A percentile compares a stretch with the other conserved stretches of the same genome.
These are phyloP conservation scores for Panicum hallii DNA, from an alignment of 202 grass and related monocot species.

Conservation along the genomic window DNA sequence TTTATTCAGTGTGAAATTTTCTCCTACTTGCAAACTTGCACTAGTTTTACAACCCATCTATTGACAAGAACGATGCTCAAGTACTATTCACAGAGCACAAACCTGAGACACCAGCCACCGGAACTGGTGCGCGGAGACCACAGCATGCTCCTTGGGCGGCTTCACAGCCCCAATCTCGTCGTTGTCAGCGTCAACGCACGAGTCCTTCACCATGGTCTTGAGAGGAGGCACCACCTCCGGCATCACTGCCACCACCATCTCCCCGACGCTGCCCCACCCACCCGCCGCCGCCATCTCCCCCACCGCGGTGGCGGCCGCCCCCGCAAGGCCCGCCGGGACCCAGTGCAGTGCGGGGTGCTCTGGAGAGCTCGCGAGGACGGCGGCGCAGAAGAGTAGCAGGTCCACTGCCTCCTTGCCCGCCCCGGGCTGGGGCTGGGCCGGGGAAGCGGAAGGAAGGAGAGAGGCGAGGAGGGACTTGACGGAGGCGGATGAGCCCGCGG, in stretches of 20 bases:
- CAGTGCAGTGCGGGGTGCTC: slow-evolving; percentile 71
- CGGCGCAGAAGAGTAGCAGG: slow-evolving; percentile 75
- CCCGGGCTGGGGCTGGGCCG: not conserved
- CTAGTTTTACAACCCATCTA: not conserved
- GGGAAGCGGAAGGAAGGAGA: slow-evolving; percentile 53
- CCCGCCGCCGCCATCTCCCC: slow-evolving; percentile 51
- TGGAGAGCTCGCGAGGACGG: slow-evolving; percentile 43
- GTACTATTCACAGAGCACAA: not conserved
- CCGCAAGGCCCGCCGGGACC: slow-evolving; percentile 58
- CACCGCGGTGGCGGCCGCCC: slow-evolving; percentile 35
- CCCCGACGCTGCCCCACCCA: slow-evolving; percentile 48
- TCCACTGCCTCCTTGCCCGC: slow-evolving; percentile 44
- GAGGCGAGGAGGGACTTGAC: slow-evolving; percentile 69
- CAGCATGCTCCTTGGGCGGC: slow-evolving; percentile 69
- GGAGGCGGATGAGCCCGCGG: slow-evolving; percentile 62
- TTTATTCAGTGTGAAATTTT: slow-evolving; percentile 1
- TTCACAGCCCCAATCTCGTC: slow-evolving; percentile 54
- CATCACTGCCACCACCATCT: slow-evolving; percentile 68
- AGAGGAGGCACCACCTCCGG: slow-evolving; percentile 60
- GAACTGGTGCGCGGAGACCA: slow-evolving; percentile 79
- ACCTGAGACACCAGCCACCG: slow-evolving; percentile 94
- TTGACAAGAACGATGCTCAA: not conserved
- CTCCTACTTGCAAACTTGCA: not conserved
- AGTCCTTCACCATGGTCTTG: slow-evolving; percentile 68
- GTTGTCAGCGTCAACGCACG: slow-evolving; percentile 59